These are phyloP conservation scores for Trypanosoma cruzi DNA, from an alignment of 208 protist species.

Conservation along the genomic window DNA sequence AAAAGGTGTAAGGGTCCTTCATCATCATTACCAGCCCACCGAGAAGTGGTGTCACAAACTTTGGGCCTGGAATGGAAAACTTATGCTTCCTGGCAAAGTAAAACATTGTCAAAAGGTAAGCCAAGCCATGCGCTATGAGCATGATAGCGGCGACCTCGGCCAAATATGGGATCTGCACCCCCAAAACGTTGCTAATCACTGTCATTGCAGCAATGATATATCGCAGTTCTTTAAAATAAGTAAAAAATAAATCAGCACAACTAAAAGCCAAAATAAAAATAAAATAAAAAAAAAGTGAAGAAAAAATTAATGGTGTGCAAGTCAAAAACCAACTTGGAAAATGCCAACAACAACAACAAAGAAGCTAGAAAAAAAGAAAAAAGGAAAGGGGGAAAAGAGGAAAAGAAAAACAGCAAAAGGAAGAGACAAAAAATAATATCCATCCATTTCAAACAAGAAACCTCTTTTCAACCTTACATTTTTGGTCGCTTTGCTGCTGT, in stretches of 20 bases:
- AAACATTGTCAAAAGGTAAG: slow-evolving; percentile 59
- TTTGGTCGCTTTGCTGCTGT: background rate
- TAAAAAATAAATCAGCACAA: too few species aligned
- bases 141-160: slow-evolving; percentile 61
- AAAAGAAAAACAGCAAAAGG: slow-evolving; percentile 4
- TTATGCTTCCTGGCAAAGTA: slow-evolving; percentile 74
- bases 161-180: slow-evolving; percentile 69
- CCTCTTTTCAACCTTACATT: background rate
- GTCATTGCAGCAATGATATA: slow-evolving; percentile 40
- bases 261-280: background rate
- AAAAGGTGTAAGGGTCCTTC: slow-evolving; percentile 78
- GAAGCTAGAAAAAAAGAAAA: slow-evolving; percentile 17
- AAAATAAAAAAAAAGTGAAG: slow-evolving; percentile 18
- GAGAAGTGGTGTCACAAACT: slow-evolving; percentile 58
- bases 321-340: too few species aligned
- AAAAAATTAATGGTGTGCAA: too few species aligned
- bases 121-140: slow-evolving; percentile 48
- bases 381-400: slow-evolving; percentile 3
- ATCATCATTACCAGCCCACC: slow-evolving; percentile 82
- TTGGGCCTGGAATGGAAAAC: slow-evolving; percentile 70
- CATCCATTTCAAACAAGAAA: background rate
- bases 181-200: slow-evolving; percentile 65
- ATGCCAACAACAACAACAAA: background rate
- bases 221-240: background rate
- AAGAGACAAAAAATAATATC: slow-evolving; percentile 5